Conservation (phyloP, 495 filamentous ascomycete species). For the Beverwykella pulmonaria region DNA sequence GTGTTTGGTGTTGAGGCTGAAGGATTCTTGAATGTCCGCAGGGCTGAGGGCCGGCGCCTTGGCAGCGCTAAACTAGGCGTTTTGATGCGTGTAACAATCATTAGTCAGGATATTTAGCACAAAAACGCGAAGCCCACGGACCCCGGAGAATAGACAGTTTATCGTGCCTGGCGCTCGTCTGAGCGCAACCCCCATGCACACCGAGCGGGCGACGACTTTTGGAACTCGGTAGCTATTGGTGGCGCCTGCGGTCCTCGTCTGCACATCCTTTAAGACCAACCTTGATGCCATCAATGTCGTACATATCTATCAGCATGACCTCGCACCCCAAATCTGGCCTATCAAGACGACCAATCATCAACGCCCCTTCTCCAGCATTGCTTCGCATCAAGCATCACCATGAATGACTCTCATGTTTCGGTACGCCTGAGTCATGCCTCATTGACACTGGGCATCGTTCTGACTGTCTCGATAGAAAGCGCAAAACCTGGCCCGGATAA, state of each 20-base stretch:
- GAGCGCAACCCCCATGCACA: slow-evolving; percentile 1
- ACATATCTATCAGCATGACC: slow-evolving; percentile 15
- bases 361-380: neutral
- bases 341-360: slow-evolving; percentile 11
- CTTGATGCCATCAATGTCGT: neutral
- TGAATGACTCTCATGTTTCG: slow-evolving; percentile 28
- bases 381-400: slow-evolving; percentile 11
- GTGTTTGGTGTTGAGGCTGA: neutral
- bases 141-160: neutral
- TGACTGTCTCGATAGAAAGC: slow-evolving; percentile 40
- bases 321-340: slow-evolving; percentile 1
- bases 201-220: slow-evolving; percentile 8
- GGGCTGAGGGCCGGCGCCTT: neutral
- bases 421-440: slow-evolving; percentile 4
- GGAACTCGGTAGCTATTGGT: slow-evolving; percentile 16
- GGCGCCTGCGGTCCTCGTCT: slow-evolving; percentile 4
- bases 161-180: neutral
- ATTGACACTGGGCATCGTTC: neutral
- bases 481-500: slow-evolving; percentile 56
- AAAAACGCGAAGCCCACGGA: neutral
- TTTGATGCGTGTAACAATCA: neutral
- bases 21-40: neutral
- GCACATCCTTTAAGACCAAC: neutral
- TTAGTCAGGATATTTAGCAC: neutral
- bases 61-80: neutral